phyloP scores from a whole-genome alignment of 148 eudicot genomes.

The Rhododendron simsii region DNA sequence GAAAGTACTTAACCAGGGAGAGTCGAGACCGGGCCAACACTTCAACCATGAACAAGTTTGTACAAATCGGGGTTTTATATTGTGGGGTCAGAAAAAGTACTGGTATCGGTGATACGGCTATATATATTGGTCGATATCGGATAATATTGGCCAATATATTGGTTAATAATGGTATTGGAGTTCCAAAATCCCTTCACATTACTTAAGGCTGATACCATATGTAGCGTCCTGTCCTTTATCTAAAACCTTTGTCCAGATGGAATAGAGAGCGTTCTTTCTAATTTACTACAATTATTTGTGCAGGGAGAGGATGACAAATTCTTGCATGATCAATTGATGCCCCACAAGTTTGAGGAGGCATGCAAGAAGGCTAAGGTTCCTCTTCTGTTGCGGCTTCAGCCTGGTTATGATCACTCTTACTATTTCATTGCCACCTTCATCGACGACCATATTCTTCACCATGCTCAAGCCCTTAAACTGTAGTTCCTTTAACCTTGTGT shows the following conservation, averaged over 20 bases:
- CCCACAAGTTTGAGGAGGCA: slow-evolving; percentile 82
- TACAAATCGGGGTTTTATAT: not conserved
- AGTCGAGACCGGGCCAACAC: not conserved
- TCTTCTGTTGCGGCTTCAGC: slow-evolving; percentile 62
- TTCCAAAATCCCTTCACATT: not conserved
- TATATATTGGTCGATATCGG: not conserved
- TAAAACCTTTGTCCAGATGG: not conserved
- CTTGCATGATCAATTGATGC: slow-evolving; percentile 64
- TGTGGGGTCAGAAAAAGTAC: not conserved
- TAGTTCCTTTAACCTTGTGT: slow-evolving; percentile 12
- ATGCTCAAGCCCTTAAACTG: slow-evolving; percentile 85
- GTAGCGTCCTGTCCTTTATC: not conserved
- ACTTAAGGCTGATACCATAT: not conserved
- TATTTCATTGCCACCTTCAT: slow-evolving; percentile 85
- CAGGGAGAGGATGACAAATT: slow-evolving; percentile 93
- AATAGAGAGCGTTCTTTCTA: not conserved
- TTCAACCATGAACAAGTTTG: not conserved
- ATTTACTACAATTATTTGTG: slow-evolving; percentile 3
- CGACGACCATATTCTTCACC: slow-evolving; percentile 93
- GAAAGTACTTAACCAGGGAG: not conserved
- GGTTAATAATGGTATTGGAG: not conserved
- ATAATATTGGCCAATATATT: not conserved
- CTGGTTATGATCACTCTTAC: slow-evolving; percentile 97
- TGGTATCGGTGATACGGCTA: not conserved
- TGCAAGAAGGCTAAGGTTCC: slow-evolving; percentile 68